These are phyloP conservation scores for Mariannaea elegans DNA, from an alignment of 2,329 filamentous ascomycete genomes.

Conservation along the genomic window DNA sequence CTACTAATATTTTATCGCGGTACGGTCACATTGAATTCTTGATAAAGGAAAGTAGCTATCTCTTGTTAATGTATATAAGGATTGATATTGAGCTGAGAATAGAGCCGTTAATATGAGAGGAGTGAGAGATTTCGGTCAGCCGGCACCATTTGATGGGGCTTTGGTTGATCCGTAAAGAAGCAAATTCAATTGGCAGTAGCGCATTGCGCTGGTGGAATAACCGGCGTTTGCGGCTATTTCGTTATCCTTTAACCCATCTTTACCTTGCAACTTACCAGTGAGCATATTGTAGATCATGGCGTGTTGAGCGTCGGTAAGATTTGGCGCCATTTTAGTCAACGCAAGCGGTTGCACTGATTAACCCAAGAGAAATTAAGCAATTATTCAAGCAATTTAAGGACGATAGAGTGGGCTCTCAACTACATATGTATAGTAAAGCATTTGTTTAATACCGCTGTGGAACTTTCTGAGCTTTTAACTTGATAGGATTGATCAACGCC, in stretches of 20 bases:
- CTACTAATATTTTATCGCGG: too few species aligned
- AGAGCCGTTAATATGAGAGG: neutral
- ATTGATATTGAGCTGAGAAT: neutral
- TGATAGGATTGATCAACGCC: too few species aligned
- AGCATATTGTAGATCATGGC: neutral
- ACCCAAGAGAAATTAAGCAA: too few species aligned
- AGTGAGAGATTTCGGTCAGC: neutral
- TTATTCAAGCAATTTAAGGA: too few species aligned
- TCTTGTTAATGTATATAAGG: neutral
- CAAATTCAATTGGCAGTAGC: neutral
- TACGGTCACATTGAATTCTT: too few species aligned
- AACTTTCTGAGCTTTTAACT: too few species aligned
- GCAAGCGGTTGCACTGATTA: too few species aligned
- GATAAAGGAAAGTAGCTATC: neutral
- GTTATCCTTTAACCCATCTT: neutral
- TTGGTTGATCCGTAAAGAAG: neutral
- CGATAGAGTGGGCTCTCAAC: too few species aligned
- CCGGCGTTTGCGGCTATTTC: neutral
- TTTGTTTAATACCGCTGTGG: too few species aligned
- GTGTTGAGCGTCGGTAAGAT: neutral
- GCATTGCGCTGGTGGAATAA: neutral
- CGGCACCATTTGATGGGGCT: conserved; percentile 4
- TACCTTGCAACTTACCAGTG: neutral
- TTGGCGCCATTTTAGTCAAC: neutral
- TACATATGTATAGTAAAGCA: too few species aligned